Evolutionary conservation across 768 basidiomycete species (phyloP), one percentile per base, ranked within the genome.

Genomic region (Boletus coccyginus): DNA sequence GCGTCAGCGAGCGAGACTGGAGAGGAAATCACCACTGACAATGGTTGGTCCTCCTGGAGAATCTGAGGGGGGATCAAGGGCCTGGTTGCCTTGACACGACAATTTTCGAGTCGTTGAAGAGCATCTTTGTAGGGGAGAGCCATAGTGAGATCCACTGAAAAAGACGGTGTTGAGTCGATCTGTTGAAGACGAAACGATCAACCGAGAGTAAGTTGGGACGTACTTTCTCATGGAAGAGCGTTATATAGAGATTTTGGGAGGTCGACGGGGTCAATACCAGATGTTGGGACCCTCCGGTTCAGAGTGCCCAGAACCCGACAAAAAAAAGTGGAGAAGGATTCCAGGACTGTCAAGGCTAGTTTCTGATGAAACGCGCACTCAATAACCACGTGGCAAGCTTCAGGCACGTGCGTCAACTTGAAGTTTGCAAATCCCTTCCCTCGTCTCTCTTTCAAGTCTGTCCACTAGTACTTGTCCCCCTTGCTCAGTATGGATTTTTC

Each of bases 41-140:
- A 74, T 42, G 92, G 92, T n/a, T 91, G 80, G 72, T 98, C 94
- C 71, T 98, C 94, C 62, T 90, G 89, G 2, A 98, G 81, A 58
- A 98, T 96, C 68, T 95, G 94, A 21, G 94, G 94, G 49, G 94
- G 94, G 54, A 98, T 94, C 53, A 98, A 75, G 31, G 94, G 94
- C 41, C 94, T 79, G 17, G 88, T 94, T 16, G 82, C 87, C 69
- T 84, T 93, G 52, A 98, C 94, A 44, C 94, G 79, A 57, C 85
- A 80, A 66, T 98, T 95, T 67, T 94, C 92, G 39, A 97, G 85
- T 52, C 88, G 85, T 57, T 82, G 70, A 50, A 91, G 81, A 42
- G 90, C 91, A 57, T 92, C 88, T 66, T 83, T 85, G 80, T 91
- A 87, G 46, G 90, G 77, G 67, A 91, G 82, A 48, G 86, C 77